Percentiles rank a stretch among this genome's conserved stretches.
Evolutionary conservation across 148 eudicot species (phyloP).

Genomic region (Limonium bicolor): DNA sequence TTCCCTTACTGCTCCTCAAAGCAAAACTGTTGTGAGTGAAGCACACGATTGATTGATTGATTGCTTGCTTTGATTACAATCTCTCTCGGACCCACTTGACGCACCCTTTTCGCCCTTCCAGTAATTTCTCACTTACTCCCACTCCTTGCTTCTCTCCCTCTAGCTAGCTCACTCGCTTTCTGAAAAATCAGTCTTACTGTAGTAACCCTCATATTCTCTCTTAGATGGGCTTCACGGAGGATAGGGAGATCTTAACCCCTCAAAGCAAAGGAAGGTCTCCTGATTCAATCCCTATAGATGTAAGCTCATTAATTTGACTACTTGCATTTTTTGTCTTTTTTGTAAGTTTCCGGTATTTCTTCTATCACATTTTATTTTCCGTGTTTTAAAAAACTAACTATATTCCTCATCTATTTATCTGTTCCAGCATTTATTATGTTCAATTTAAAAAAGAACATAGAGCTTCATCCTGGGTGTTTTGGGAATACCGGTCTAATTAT

Average conservation of each 20-base stretch:
- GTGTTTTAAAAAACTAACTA: too few relatives aligned
- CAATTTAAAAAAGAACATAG: not conserved
- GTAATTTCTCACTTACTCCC: conserved; percentile 5
- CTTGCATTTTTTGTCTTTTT: not conserved
- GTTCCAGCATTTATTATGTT: not conserved
- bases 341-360: too few relatives aligned
- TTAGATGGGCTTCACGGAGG: too few relatives aligned
- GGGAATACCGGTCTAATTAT: not conserved
- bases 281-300: not conserved
- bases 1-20: conserved; percentile 23
- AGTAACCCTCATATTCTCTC: too few relatives aligned
- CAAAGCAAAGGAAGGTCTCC: too few relatives aligned
- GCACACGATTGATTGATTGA: conserved; percentile 6
- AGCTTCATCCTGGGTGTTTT: not conserved
- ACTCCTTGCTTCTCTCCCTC: not conserved
- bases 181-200: not conserved
- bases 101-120: conserved; percentile 11
- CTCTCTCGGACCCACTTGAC: conserved; percentile 4
- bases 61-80: conserved; percentile 4
- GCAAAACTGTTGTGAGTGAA: conserved; percentile 20
- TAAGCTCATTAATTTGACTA: not conserved
- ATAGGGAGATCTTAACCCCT: too few relatives aligned
- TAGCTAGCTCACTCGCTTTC: not conserved
- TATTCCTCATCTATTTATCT: not conserved
- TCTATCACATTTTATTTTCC: too few relatives aligned